A percentile compares a stretch with the other conserved stretches of the same genome.
These are phyloP conservation scores for Arthrobotrys sphaeroides DNA, from an alignment of 2,329 filamentous ascomycete genomes.

Conservation along the genomic window DNA sequence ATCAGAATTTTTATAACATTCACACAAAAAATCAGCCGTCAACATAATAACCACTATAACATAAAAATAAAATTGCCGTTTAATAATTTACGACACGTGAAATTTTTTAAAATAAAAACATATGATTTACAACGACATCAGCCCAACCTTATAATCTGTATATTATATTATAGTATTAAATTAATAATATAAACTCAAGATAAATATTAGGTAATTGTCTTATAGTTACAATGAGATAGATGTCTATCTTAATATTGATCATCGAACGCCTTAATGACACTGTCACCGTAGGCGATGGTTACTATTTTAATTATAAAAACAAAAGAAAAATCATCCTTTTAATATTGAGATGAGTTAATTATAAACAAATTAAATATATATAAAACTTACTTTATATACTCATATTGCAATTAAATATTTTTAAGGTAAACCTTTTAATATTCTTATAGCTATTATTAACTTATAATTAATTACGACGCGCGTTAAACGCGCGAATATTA, in stretches of 20 bases:
- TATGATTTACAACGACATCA: neutral
- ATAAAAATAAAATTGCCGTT: neutral
- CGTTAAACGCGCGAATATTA: conserved; percentile 6
- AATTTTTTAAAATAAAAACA: conserved; percentile 4
- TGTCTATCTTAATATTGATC: neutral
- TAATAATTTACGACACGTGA: neutral
- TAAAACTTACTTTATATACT: conserved; percentile 4
- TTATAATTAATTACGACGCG: conserved; percentile 6
- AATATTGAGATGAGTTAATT: too few species aligned
- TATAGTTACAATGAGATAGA: conserved; percentile 2
- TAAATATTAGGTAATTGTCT: neutral
- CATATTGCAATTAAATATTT: neutral
- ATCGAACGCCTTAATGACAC: neutral
- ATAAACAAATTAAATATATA: neutral
- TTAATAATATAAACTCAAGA: neutral
- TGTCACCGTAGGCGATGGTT: neutral
- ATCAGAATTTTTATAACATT: neutral
- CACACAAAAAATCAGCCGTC: neutral
- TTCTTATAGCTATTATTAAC: conserved; percentile 6
- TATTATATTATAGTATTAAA: too few species aligned
- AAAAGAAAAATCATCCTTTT: too few species aligned
- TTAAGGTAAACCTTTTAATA: conserved; percentile 13
- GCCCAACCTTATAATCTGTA: neutral
- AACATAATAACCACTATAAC: neutral
- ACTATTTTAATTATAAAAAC: neutral